Evolutionary conservation across 345 rosid genomes (phyloP).

Genomic region (Atalantia buxifolia): DNA sequence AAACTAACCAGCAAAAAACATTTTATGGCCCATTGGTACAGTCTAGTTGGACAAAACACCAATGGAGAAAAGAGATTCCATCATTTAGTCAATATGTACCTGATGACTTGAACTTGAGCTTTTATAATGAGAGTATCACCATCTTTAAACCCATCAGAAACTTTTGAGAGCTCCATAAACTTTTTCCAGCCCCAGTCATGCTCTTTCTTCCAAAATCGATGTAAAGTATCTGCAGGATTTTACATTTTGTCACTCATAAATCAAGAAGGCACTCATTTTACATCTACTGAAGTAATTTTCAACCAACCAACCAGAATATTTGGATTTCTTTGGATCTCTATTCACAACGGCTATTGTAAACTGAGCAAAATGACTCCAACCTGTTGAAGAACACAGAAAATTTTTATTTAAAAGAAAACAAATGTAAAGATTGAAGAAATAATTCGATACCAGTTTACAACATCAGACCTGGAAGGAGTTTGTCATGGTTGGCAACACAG

Average conservation of each 20-base stretch:
- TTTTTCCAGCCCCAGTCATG: conserved; percentile 99
- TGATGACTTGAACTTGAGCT: conserved; percentile 97
- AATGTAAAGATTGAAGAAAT: not conserved
- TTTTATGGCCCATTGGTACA: not conserved
- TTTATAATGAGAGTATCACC: conserved; percentile 77
- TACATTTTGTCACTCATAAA: conserved; percentile 21
- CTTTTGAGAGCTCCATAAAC: conserved; percentile 84
- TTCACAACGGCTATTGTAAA: conserved; percentile 89
- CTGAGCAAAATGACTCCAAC: conserved; percentile 98
- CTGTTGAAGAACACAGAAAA: conserved; percentile 34
- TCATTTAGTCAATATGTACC: conserved; percentile 35
- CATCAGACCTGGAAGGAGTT: conserved; percentile 87
- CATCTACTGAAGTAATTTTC: conserved; percentile 2
- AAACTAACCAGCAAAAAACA: not conserved
- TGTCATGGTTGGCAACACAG: conserved; percentile 85
- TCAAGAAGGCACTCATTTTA: not conserved
- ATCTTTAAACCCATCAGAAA: conserved; percentile 81
- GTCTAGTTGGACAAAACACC: not conserved
- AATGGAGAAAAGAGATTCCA: too few relatives aligned
- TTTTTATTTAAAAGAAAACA: not conserved
- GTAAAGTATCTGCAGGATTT: conserved; percentile 66
- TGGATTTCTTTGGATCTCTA: conserved; percentile 88
- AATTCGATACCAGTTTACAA: not conserved
- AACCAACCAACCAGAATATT: conserved; percentile 68
- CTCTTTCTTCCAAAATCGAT: conserved; percentile 92